phyloP scores from a whole-genome alignment of 768 basidiomycete species.

The Trametes villosa region DNA sequence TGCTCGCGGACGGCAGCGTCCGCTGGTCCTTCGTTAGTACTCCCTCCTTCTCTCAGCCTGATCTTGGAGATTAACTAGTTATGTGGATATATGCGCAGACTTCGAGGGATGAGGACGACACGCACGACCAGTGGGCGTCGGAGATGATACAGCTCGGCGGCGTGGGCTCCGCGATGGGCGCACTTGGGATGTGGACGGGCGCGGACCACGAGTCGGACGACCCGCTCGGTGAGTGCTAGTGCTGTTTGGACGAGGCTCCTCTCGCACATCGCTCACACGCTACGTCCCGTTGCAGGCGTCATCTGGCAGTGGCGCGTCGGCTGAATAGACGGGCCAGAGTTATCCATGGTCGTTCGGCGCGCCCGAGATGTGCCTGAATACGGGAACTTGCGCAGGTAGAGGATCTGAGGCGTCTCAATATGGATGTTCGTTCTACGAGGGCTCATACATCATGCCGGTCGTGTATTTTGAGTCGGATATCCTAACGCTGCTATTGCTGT shows the following conservation, averaged over 20 bases:
- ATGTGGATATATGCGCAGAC: background rate
- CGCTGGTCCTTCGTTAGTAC: slow-evolving; percentile 55
- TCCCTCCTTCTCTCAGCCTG: background rate
- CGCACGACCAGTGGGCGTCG: slow-evolving; percentile 50
- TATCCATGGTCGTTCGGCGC: too few species aligned
- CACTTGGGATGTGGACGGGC: slow-evolving; percentile 62
- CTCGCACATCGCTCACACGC: too few species aligned
- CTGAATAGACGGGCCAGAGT: slow-evolving; percentile 20
- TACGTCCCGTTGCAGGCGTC: slow-evolving; percentile 35
- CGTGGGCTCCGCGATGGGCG: slow-evolving; percentile 54
- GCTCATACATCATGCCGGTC: too few species aligned
- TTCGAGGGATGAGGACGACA: slow-evolving; percentile 23
- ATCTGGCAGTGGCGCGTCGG: slow-evolving; percentile 49
- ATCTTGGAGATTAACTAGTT: background rate
- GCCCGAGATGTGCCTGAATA: too few species aligned
- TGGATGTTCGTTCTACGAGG: too few species aligned
- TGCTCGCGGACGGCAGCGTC: slow-evolving; percentile 53
- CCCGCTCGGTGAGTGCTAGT: slow-evolving; percentile 48
- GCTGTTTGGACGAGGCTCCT: too few species aligned
- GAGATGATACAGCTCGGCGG: slow-evolving; percentile 64
- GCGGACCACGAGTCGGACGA: slow-evolving; percentile 48
- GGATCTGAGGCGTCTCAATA: too few species aligned
- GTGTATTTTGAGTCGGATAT: too few species aligned
- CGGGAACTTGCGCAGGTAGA: too few species aligned
- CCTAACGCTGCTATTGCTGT: too few species aligned